Evolutionary conservation across 2,329 filamentous ascomycete genomes (phyloP), one percentile per base, ranked within the genome.

Genomic region (Fusarium floridanum): DNA sequence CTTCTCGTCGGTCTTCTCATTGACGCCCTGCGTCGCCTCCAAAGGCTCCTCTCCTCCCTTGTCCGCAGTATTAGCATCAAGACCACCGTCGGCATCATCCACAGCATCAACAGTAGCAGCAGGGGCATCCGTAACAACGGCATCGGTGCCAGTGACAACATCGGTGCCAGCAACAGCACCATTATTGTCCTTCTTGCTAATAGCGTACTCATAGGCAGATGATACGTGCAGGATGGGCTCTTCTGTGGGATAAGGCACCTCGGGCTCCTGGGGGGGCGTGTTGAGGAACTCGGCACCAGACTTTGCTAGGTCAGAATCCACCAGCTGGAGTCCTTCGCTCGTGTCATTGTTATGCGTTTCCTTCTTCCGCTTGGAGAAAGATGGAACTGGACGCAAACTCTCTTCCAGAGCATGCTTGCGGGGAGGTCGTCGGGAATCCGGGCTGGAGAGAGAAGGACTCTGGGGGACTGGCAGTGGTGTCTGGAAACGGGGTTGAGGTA

Each of bases 271-370:
- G 0, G 60, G 53, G 7, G 76, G 76, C 0, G 76, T 68, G 34
- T 81, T 79, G 12, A 84, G 76, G 59, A 85, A 84, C 20, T 76
- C 75, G 5, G 79, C 76, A 14, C 82, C 82, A 14, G 82, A 81
- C 5, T 70, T 60, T 27, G 78, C 74, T 73, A 81, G 80, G 10
- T 67, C 61, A 10, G 74, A 75, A 61, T 60, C 34, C 16, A 41
- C 48, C 24, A 70, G 53, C 39, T 50, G 22, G 32, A 43, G 16
- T 29, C 32, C 37, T 55, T 43, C 7, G 16, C 3, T 53, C 2
- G 48, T 53, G 48, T 53, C 48, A n/a, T n/a, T 53, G 48, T 29
- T 29, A 24, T 53, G 48, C 16, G 48, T n/a, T 53, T 53, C 48
- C 48, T 53, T 53, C 48, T 53, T 53, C 16, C 48, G 48, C 48